Evolutionary conservation across 805 yeast genomes (phyloP), one percentile per base, ranked within the genome.

Genomic region (Pichia cephalocereana): DNA sequence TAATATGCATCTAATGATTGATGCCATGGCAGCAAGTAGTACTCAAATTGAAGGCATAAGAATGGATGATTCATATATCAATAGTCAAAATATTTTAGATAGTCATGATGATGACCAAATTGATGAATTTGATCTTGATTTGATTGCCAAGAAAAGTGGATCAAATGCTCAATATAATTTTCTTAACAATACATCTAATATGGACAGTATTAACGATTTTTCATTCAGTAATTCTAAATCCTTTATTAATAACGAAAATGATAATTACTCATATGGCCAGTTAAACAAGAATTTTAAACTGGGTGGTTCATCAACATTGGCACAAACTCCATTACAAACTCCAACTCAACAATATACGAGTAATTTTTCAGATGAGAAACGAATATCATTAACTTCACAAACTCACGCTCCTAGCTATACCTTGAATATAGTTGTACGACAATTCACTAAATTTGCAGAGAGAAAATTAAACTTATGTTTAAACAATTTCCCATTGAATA

Each of bases 401-500:
- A 86, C 90, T 0, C 83, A 95, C 0, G 59, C 63, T 6, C 66
- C 66, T 1, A 97, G 90, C 58, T 93, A 93, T 62, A 93, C 98
- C 0, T 70, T 95, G 46, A 97, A 95, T 64, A 89, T 95, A 27
- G 74, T 95, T 39, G 95, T 95, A 63, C 88, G 98, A 3, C 96
- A 91, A 67, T 93, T 93, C 68, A 96, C 95, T 10, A 81, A 97
- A 48, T 83, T 84, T 56, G 95, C 98, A 0, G 99, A 95, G 61
- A 70, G 89, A 43, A 91, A 91, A 59, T 73, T 93, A 49, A 83
- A 82, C 52, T 58, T 80, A 36, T 86, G 96, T 60, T 66, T 86
- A 40, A 71, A 77, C 47, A 77, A 75, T 27, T 77, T 76, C 46
- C 79, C 95, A 0, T 63, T 82, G 23, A 79, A 72, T 43, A 73